A percentile compares a stretch with the other conserved stretches of the same genome.
Evolutionary conservation across 2,329 filamentous ascomycete species (phyloP).

Genomic region (Aspergillus transmontanensis): DNA sequence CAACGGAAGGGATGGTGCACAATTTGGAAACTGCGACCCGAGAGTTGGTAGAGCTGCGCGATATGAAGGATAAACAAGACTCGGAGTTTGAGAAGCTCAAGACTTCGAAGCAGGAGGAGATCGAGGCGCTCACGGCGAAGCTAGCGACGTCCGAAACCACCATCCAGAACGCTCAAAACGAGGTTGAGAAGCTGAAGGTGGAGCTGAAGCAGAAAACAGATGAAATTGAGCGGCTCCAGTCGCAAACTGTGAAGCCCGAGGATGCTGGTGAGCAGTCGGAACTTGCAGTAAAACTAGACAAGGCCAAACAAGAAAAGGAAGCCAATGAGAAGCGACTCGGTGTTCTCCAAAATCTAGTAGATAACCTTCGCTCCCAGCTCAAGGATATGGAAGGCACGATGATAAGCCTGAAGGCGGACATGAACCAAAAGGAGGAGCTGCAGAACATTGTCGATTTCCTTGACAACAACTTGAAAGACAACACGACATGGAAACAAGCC

Average conservation of each 20-base stretch:
- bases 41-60: constrained; percentile 61
- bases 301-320: constrained; percentile 39
- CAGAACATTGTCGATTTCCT: constrained; percentile 44
- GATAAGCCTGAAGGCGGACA: constrained; percentile 47
- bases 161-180: constrained; percentile 30
- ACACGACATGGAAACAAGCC: constrained; percentile 36
- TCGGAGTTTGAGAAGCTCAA: constrained; percentile 50
- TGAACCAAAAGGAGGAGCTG: constrained; percentile 39
- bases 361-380: constrained; percentile 56
- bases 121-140: constrained; percentile 45
- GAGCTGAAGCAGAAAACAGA: constrained; percentile 46
- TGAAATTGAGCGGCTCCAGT: constrained; percentile 40
- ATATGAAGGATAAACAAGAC: constrained; percentile 54
- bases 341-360: constrained; percentile 58
- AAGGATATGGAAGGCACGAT: constrained; percentile 56
- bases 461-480: constrained; percentile 41
- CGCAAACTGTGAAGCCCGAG: constrained; percentile 27
- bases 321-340: constrained; percentile 55
- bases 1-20: constrained; percentile 64
- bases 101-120: constrained; percentile 43
- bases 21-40: constrained; percentile 69
- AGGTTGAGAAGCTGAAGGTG: constrained; percentile 37
- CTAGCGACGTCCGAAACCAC: constrained; percentile 35
- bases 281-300: constrained; percentile 34
- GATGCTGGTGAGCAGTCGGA: constrained; percentile 27